Evolutionary conservation across 805 yeast species (phyloP).

Genomic region (Lipomyces yamadae): DNA sequence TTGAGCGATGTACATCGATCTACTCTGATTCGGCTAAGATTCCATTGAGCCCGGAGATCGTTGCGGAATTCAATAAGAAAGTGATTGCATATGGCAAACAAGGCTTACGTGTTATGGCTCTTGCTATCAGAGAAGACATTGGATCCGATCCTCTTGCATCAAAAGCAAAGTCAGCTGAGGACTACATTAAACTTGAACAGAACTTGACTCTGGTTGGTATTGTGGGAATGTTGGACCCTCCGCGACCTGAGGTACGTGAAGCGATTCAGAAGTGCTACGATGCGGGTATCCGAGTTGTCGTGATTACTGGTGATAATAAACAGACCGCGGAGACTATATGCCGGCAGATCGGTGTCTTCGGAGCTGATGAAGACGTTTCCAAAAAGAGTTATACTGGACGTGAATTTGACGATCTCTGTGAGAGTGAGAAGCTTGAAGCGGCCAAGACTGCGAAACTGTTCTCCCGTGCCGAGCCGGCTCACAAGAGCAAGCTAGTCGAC

Average conservation of each 20-base stretch:
- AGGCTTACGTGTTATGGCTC: slow-evolving; percentile 55
- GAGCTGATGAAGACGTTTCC: slow-evolving; percentile 43
- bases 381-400: slow-evolving; percentile 51
- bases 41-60: slow-evolving; percentile 46
- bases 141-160: slow-evolving; percentile 27
- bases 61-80: slow-evolving; percentile 44
- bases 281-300: slow-evolving; percentile 57
- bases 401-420: slow-evolving; percentile 47
- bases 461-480: slow-evolving; percentile 63
- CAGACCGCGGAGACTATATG: slow-evolving; percentile 56
- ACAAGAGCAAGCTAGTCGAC: slow-evolving; percentile 59
- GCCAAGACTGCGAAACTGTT: slow-evolving; percentile 54
- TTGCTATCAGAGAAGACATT: slow-evolving; percentile 47
- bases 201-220: slow-evolving; percentile 52
- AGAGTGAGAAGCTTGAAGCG: slow-evolving; percentile 50
- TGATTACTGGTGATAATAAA: slow-evolving; percentile 57
- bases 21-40: slow-evolving; percentile 43
- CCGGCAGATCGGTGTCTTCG: slow-evolving; percentile 54
- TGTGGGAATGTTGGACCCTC: slow-evolving; percentile 57
- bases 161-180: slow-evolving; percentile 34
- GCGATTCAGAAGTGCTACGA: slow-evolving; percentile 51
- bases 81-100: slow-evolving; percentile 50
- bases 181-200: slow-evolving; percentile 47
- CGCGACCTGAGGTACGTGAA: slow-evolving; percentile 52
- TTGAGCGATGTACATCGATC: slow-evolving; percentile 50